These are phyloP conservation scores for Cicer chorassanicum DNA, from an alignment of 306 rosid species.

Conservation along the genomic window DNA sequence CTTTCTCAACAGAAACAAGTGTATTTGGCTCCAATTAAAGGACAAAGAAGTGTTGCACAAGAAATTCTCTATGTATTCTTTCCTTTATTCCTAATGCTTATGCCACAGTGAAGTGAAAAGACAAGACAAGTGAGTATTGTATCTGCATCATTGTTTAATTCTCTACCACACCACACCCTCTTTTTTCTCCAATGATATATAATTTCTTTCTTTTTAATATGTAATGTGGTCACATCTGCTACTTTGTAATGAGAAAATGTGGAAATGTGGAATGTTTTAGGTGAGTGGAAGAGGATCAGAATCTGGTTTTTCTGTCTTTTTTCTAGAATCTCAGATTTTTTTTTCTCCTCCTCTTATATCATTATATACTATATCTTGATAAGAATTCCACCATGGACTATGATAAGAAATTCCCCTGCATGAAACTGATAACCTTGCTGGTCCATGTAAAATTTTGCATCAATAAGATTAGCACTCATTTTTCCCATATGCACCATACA, in stretches of 20 bases:
- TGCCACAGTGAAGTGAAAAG: slow-evolving; percentile 45
- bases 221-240: slow-evolving; percentile 56
- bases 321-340: slow-evolving; percentile 49
- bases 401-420: slow-evolving; percentile 37
- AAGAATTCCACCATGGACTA: slow-evolving; percentile 55
- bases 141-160: slow-evolving; percentile 5
- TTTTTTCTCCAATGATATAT: slow-evolving; percentile 2
- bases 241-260: slow-evolving; percentile 52
- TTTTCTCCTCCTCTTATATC: slow-evolving; percentile 51
- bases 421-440: slow-evolving; percentile 5
- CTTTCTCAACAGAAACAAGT: slow-evolving; percentile 41
- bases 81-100: slow-evolving; percentile 47
- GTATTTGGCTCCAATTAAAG: slow-evolving; percentile 41
- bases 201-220: slow-evolving; percentile 2
- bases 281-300: slow-evolving; percentile 70
- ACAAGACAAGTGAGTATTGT: slow-evolving; percentile 11
- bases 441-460: slow-evolving; percentile 38
- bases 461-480: slow-evolving; percentile 2
- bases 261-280: slow-evolving; percentile 46
- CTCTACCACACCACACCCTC: neutral
- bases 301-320: slow-evolving; percentile 56
- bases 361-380: slow-evolving; percentile 51
- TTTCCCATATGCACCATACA: neutral
- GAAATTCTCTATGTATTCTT: slow-evolving; percentile 51
- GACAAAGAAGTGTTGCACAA: slow-evolving; percentile 47